These are phyloP conservation scores for Entomortierella parvispora DNA, from an alignment of 192 early-diverging fungal genomes.

Conservation along the genomic window DNA sequence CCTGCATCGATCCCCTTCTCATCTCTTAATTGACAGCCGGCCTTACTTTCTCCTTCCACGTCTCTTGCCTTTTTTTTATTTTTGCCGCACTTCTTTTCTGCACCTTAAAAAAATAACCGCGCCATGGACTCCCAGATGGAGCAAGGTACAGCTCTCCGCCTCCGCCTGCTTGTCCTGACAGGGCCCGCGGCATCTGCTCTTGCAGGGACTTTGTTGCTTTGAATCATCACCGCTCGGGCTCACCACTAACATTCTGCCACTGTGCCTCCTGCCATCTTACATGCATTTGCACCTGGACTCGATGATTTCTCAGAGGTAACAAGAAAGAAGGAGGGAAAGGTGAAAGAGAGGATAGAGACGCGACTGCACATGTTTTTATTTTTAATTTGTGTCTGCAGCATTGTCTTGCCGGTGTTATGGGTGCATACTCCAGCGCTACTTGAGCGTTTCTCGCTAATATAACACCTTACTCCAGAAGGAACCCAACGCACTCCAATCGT, in stretches of 20 bases:
- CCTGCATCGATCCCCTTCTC: background rate
- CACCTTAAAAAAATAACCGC: constrained; percentile 31
- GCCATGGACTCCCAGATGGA: constrained; percentile 51
- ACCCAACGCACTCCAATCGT: no score
- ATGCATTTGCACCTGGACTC: no score
- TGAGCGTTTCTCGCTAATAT: no score
- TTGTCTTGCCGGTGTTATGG: no score
- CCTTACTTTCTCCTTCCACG: constrained; percentile 1
- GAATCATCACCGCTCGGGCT: no score
- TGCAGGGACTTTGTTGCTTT: no score
- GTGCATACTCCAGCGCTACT: no score
- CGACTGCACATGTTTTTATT: constrained; percentile 3
- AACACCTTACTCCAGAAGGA: no score
- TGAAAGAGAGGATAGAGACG: constrained; percentile 7
- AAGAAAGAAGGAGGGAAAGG: constrained; percentile 7
- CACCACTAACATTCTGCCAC: no score
- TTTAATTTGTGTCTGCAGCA: background rate
- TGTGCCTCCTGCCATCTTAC: no score
- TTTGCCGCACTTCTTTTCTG: constrained; percentile 5
- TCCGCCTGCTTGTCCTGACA: no score
- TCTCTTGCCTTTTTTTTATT: constrained; percentile 1
- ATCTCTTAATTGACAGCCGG: background rate
- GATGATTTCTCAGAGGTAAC: constrained; percentile 1
- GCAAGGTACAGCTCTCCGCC: constrained; percentile 32
- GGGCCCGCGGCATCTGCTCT: no score